Evolutionary conservation across 352 stramenopile species (phyloP).

Genomic region (Phytophthora hibernalis): DNA sequence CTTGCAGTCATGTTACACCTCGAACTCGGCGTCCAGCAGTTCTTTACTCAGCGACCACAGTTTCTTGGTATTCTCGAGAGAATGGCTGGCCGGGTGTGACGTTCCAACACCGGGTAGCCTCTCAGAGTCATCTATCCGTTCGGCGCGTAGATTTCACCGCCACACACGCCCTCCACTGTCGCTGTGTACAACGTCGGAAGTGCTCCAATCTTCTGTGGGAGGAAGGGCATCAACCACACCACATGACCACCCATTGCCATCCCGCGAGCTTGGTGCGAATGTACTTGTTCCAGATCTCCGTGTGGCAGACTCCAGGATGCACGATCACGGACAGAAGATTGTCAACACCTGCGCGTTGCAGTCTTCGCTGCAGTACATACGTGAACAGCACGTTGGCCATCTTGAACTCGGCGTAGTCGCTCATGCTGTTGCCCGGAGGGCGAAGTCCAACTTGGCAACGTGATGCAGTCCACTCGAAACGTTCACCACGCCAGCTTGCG

Average conservation of each 20-base stretch:
- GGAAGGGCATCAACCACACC: slow-evolving; percentile 36
- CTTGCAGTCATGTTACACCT: slow-evolving; percentile 23
- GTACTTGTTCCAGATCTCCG: slow-evolving; percentile 49
- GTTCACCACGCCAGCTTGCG: slow-evolving; percentile 47
- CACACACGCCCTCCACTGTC: slow-evolving; percentile 34
- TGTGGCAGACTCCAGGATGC: slow-evolving; percentile 49
- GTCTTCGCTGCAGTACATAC: slow-evolving; percentile 51
- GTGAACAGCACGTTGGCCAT: slow-evolving; percentile 61
- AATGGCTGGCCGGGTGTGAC: slow-evolving; percentile 43
- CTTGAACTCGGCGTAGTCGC: slow-evolving; percentile 55
- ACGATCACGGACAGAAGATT: slow-evolving; percentile 50
- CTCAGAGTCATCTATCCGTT: slow-evolving; percentile 43
- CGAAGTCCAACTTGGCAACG: slow-evolving; percentile 40
- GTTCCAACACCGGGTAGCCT: slow-evolving; percentile 51
- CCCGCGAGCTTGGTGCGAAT: slow-evolving; percentile 34
- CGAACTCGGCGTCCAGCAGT: slow-evolving; percentile 31
- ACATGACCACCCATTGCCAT: slow-evolving; percentile 57
- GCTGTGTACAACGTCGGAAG: slow-evolving; percentile 60
- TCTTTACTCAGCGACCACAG: slow-evolving; percentile 60
- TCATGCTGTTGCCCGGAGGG: slow-evolving; percentile 27
- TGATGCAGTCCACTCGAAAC: slow-evolving; percentile 50
- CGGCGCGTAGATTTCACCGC: slow-evolving; percentile 39
- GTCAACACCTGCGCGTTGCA: slow-evolving; percentile 27
- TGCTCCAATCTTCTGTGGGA: slow-evolving; percentile 51
- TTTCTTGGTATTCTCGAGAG: slow-evolving; percentile 32